Evolutionary conservation across 352 stramenopile genomes (phyloP).

Genomic region (Globisporangium nodosum): DNA sequence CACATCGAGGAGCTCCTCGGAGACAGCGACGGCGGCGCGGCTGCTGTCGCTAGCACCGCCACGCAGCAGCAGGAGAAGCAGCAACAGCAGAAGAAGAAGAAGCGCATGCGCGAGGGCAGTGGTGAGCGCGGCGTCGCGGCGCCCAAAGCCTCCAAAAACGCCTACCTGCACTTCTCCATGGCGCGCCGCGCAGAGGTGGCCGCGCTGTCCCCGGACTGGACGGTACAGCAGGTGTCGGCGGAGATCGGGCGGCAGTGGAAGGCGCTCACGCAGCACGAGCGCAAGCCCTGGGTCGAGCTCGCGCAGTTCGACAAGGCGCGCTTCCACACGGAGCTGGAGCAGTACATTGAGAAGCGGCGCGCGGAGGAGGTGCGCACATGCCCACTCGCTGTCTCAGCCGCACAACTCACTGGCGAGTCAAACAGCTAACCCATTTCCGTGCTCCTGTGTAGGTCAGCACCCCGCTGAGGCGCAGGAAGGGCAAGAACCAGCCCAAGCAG

Average conservation of each 20-base stretch:
- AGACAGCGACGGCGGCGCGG: not conserved
- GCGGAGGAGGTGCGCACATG: slow-evolving; percentile 4
- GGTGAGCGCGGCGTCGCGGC: slow-evolving; percentile 5
- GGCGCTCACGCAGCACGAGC: slow-evolving; percentile 26
- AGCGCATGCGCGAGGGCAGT: slow-evolving; percentile 2
- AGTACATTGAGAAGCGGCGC: slow-evolving; percentile 18
- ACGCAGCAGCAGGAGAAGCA: not conserved
- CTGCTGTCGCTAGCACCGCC: not conserved
- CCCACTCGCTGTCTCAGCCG: too few relatives aligned
- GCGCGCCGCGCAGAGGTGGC: slow-evolving; percentile 26
- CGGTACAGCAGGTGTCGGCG: slow-evolving; percentile 36
- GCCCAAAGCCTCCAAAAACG: slow-evolving; percentile 25
- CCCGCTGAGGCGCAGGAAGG: slow-evolving; percentile 31
- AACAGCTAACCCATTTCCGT: not conserved
- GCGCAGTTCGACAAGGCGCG: slow-evolving; percentile 56
- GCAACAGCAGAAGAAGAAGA: slow-evolving; percentile 1
- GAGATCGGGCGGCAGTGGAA: slow-evolving; percentile 56
- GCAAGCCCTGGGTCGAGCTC: slow-evolving; percentile 46
- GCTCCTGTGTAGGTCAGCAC: not conserved
- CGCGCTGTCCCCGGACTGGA: slow-evolving; percentile 31
- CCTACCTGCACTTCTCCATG: slow-evolving; percentile 47
- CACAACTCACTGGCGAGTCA: not conserved
- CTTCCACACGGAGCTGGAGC: slow-evolving; percentile 30
- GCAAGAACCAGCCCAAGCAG: slow-evolving; percentile 34
- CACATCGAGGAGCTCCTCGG: slow-evolving; percentile 2